These are phyloP conservation scores for Candida albicans DNA, from an alignment of 1,139 yeast genomes.

Conservation along the genomic window DNA sequence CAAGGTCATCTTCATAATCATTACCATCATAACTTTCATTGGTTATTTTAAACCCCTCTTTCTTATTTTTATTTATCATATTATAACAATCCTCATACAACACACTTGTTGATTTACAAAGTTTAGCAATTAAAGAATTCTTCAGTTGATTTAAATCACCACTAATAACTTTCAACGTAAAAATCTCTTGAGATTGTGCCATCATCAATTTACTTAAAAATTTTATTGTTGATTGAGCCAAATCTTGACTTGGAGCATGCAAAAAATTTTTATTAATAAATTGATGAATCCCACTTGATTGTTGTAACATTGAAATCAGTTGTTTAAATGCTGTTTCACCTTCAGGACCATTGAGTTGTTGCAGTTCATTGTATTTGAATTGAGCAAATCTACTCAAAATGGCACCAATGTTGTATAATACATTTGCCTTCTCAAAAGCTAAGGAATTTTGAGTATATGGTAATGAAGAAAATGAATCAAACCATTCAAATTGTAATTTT, in stretches of 20 bases:
- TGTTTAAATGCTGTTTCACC: slow-evolving; percentile 47
- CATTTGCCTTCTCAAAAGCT: slow-evolving; percentile 88
- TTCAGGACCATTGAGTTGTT: slow-evolving; percentile 30
- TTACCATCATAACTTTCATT: slow-evolving; percentile 16
- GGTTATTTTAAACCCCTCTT: slow-evolving; percentile 5
- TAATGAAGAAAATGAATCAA: slow-evolving; percentile 59
- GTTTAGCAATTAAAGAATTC: slow-evolving; percentile 69
- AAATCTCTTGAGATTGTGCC: slow-evolving; percentile 89
- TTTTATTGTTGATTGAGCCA: slow-evolving; percentile 66
- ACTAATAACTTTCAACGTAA: slow-evolving; percentile 61
- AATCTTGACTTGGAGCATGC: slow-evolving; percentile 85
- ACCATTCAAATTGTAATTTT: slow-evolving; percentile 73
- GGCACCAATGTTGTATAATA: slow-evolving; percentile 63
- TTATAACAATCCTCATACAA: slow-evolving; percentile 53
- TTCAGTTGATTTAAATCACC: slow-evolving; percentile 49
- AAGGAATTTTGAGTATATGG: slow-evolving; percentile 52
- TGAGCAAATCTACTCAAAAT: slow-evolving; percentile 51
- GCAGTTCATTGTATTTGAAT: slow-evolving; percentile 40
- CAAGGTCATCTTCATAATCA: slow-evolving; percentile 17
- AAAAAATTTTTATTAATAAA: slow-evolving; percentile 78
- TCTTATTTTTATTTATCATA: slow-evolving; percentile 14
- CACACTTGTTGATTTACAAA: slow-evolving; percentile 61
- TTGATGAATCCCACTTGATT: slow-evolving; percentile 76
- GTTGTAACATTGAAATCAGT: slow-evolving; percentile 65
- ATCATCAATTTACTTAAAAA: slow-evolving; percentile 66